Conservation (phyloP, 2,329 filamentous ascomycete species). For the Fusarium sp. region DNA sequence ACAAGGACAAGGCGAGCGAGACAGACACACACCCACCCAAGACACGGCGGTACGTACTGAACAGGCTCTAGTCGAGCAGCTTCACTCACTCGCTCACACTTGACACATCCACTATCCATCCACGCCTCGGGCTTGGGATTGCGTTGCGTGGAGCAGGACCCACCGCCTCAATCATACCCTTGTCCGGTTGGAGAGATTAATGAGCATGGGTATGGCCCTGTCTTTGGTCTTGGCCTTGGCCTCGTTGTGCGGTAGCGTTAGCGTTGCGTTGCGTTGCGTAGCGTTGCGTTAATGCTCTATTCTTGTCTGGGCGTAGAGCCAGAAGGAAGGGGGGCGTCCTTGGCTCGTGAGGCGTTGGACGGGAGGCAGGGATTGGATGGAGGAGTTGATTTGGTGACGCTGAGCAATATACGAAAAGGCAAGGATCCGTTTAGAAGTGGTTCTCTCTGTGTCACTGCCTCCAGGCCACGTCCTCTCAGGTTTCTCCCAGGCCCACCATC, state of each 20-base stretch:
- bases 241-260: conserved; percentile 41
- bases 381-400: conserved; percentile 52
- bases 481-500: conserved; percentile 31
- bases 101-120: neutral
- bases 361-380: conserved; percentile 45
- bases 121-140: conserved; percentile 48
- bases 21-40: conserved; percentile 20
- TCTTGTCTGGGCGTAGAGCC: conserved; percentile 50
- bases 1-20: conserved; percentile 40
- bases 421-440: conserved; percentile 57
- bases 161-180: conserved; percentile 42
- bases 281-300: conserved; percentile 47
- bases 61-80: neutral
- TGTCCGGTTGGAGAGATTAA: conserved; percentile 47
- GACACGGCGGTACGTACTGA: conserved; percentile 36
- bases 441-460: conserved; percentile 46
- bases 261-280: conserved; percentile 24
- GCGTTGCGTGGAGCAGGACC: conserved; percentile 51
- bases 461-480: conserved; percentile 31
- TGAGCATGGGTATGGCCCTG: conserved; percentile 45
- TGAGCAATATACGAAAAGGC: conserved; percentile 60
- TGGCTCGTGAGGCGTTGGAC: conserved; percentile 40
- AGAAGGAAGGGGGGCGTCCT: conserved; percentile 46
- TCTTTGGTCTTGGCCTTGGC: conserved; percentile 46
- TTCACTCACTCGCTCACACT: neutral